phyloP scores from a whole-genome alignment of 129 eudicot species.

The Centella asiatica region DNA sequence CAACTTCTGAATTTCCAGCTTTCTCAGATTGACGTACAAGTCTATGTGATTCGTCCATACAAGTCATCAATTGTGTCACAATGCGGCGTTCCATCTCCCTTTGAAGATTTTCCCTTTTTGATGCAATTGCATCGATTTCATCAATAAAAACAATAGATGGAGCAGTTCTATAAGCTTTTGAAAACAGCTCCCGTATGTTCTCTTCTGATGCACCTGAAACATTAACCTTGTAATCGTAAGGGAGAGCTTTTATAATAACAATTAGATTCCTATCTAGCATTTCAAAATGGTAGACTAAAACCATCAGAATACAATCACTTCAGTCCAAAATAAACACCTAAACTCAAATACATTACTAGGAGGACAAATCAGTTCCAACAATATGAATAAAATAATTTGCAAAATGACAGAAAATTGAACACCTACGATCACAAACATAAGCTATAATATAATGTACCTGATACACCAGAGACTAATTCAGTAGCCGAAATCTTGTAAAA shows the following conservation, averaged over 20 bases:
- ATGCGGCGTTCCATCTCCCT: slow-evolving; percentile 67
- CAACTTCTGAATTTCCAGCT: slow-evolving; percentile 21
- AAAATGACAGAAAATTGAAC: neutral
- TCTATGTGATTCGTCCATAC: slow-evolving; percentile 84
- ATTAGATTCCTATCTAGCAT: neutral
- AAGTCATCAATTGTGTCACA: slow-evolving; percentile 85
- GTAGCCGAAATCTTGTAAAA: slow-evolving; percentile 87
- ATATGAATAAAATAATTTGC: neutral
- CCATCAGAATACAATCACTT: neutral
- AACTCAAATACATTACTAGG: neutral
- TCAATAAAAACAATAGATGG: slow-evolving; percentile 94
- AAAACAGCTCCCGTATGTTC: slow-evolving; percentile 72
- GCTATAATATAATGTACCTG: slow-evolving; percentile 35
- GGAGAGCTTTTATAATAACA: neutral
- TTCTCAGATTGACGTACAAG: slow-evolving; percentile 28
- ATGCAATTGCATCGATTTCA: slow-evolving; percentile 94
- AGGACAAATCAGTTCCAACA: neutral
- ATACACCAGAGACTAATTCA: slow-evolving; percentile 85
- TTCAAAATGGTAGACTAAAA: neutral
- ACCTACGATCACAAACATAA: neutral
- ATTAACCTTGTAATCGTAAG: neutral
- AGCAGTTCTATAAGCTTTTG: slow-evolving; percentile 86
- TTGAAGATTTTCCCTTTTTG: slow-evolving; percentile 78
- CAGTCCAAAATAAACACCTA: too few relatives aligned
- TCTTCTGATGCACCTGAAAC: slow-evolving; percentile 91